Evolutionary conservation across 768 basidiomycete species (phyloP), one percentile per base, ranked within the genome.

Genomic region (Rhodotorula babjevae): DNA sequence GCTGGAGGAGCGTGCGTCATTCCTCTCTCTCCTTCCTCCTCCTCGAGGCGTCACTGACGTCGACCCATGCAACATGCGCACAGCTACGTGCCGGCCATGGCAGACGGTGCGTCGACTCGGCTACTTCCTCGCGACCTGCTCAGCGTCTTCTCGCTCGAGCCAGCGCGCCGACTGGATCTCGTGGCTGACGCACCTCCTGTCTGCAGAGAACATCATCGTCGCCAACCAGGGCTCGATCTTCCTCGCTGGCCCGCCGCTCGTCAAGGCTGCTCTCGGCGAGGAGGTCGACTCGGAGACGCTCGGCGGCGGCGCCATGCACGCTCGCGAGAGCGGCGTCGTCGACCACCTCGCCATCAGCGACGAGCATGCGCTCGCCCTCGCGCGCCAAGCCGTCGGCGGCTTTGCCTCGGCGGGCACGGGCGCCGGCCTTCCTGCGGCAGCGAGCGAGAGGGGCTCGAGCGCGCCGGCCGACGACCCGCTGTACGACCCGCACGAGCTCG

Each of bases 231-330:
- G 93, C 0, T 89, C 86, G 27, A 96, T 97, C 75, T 96, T 96
- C 83, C 85, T 97, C 27, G 93, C 93, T 23, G 93, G 93, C 0
- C 94, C 94, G 19, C 93, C 93, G 16, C 85, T 97, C 19, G 93
- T 97, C 66, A 93, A 92, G 79, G 93, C 93, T 2, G 93, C 93
- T 1, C 93, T 93, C 0, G 93, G 93, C 46, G 93, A 97, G 79
- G 87, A 87, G 31, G 89, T 97, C 9, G 92, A 94, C 75, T 92
- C 93, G 68, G 93, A 97, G 80, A 89, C 90, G 4, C 85, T 97
- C 10, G 93, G 93, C 50, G 91, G 92, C 61, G 92, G 92, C 15
- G 82, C 86, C 77, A 93, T 94, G 92, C 92, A 94, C 80, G 91
- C 92, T 0, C 88, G 87, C 72, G 91, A 92, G 81, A 63, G 63